phyloP scores from a whole-genome alignment of 495 filamentous ascomycete species.

The Daldinia childiae region DNA sequence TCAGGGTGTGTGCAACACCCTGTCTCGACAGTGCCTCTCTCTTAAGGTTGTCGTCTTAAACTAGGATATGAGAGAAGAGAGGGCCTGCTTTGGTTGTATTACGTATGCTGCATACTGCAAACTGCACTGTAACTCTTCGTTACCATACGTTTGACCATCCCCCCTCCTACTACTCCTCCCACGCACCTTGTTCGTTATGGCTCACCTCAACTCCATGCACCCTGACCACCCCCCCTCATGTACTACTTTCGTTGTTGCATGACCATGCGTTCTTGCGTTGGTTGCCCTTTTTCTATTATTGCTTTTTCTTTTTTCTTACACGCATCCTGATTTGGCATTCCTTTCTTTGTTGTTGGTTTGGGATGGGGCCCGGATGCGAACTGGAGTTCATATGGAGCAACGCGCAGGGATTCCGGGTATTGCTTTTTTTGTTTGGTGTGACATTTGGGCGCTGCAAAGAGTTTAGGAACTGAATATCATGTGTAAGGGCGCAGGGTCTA shows the following conservation, averaged over 20 bases:
- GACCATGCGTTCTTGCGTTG: conserved; percentile 30
- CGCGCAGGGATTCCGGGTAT: conserved; percentile 30
- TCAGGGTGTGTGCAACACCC: conserved; percentile 12
- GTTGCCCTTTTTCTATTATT: conserved; percentile 14
- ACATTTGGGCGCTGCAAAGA: conserved; percentile 37
- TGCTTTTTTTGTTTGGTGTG: conserved; percentile 4
- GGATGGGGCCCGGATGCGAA: conserved; percentile 34
- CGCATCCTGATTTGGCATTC: conserved; percentile 29
- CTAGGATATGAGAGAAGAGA: conserved; percentile 7
- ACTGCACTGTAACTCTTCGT: conserved; percentile 45
- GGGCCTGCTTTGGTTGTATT: conserved; percentile 43
- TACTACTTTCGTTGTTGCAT: conserved; percentile 37
- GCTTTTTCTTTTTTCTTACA: conserved; percentile 1
- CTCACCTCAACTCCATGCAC: conserved; percentile 34
- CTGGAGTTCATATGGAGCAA: conserved; percentile 42
- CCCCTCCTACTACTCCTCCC: not conserved
- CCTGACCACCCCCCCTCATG: conserved; percentile 13
- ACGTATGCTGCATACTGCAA: conserved; percentile 41
- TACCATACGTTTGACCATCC: conserved; percentile 32
- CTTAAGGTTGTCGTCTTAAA: conserved; percentile 12
- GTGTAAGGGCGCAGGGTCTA: conserved; percentile 38
- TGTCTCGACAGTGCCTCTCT: not conserved
- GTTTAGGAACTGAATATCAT: conserved; percentile 38
- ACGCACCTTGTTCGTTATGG: conserved; percentile 36
- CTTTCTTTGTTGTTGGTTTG: conserved; percentile 28